Evolutionary conservation across 2,329 filamentous ascomycete genomes (phyloP), one percentile per base, ranked within the genome.

Genomic region (Blastomyces gilchristii): DNA sequence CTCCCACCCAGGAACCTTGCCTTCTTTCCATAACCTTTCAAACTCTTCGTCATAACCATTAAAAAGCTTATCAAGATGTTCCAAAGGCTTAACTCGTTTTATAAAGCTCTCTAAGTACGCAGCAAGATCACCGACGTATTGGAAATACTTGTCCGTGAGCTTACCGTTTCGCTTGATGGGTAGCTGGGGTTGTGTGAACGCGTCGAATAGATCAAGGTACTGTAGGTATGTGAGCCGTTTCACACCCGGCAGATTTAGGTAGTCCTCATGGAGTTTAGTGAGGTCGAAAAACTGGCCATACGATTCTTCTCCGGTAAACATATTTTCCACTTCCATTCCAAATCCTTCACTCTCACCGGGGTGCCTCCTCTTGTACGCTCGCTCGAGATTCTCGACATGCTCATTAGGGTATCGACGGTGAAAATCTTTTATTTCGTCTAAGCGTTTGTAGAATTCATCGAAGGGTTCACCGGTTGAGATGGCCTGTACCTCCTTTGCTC

Each of bases 291-390:
- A 99, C 69, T 91, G 88, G 53, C 94, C 94, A 71, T 89, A 97
- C 0, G 88, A 88, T 75, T 99, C 94, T 76, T 99, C 95, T 65
- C 94, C 94, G 0, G 91, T 96, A 76, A 99, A 99, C 80, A 97
- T 88, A 63, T 85, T 86, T 72, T 97, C 93, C 58, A 97, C 87
- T 61, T 92, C 85, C 53, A 84, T 85, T 3, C 83, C 81, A 63
- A 84, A 75, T 0, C 82, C 79, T 57, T 88, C 85, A 59, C 85
- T 84, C 67, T 88, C 87, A 53, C 86, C 85, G 14, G 82, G 83
- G 52, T 82, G 79, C 63, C 83, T 84, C 71, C 86, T 83, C 74
- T 91, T 91, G 80, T 99, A 99, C 45, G 92, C 89, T 68, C 88
- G 85, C 78, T 99, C 95, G 16, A 96, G 85, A 70, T 97, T 97